These are phyloP conservation scores for Epichloe uncinata DNA, from an alignment of 2,329 filamentous ascomycete species.

Conservation along the genomic window DNA sequence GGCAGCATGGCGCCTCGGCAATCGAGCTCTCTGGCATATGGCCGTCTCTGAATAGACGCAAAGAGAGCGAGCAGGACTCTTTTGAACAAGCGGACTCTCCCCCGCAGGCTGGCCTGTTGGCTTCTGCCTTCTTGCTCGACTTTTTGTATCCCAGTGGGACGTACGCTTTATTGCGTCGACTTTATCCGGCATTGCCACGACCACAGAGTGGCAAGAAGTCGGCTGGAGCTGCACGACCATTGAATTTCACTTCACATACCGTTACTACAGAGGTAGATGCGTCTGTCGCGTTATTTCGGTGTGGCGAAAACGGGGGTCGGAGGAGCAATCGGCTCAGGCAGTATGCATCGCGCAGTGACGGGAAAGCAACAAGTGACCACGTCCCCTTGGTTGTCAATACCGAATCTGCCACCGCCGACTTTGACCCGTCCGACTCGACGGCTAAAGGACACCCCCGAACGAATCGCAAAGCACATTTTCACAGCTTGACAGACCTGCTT, in stretches of 20 bases:
- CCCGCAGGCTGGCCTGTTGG: conserved; percentile 20
- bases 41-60: conserved; percentile 20
- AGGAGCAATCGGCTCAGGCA: background rate
- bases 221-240: conserved; percentile 10
- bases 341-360: background rate
- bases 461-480: conserved; percentile 2
- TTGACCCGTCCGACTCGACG: background rate
- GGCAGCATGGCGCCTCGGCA: conserved; percentile 39
- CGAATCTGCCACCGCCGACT: background rate
- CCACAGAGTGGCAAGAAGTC: conserved; percentile 10
- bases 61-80: conserved; percentile 7
- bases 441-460: background rate
- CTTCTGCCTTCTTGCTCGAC: conserved; percentile 39
- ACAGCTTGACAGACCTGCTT: conserved; percentile 12
- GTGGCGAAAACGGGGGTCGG: background rate
- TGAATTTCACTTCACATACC: conserved; percentile 16
- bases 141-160: conserved; percentile 40
- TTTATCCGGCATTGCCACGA: conserved; percentile 17
- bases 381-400: too few relatives aligned
- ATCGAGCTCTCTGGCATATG: conserved; percentile 33
- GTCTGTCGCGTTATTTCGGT: background rate
- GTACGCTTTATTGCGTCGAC: conserved; percentile 27
- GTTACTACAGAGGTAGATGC: conserved; percentile 4
- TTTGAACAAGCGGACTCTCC: conserved; percentile 12
- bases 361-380: background rate